phyloP scores from a whole-genome alignment of 164 flowering plant species.

The Platanus orientalis region DNA sequence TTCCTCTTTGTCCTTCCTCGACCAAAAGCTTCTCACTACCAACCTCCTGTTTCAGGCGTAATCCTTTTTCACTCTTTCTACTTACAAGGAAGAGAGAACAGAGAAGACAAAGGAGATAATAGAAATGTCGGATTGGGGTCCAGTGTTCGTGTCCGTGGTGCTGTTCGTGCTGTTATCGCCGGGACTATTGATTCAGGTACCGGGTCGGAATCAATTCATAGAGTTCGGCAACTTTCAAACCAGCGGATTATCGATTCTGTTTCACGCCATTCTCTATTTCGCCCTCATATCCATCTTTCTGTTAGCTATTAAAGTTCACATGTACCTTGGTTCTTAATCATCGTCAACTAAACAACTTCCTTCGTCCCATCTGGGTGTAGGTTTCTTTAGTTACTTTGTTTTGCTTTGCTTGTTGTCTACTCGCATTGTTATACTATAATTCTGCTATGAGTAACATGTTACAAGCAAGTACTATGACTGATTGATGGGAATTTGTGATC shows the following conservation, averaged over 20 bases:
- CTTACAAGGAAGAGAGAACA: not conserved
- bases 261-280: constrained; percentile 25
- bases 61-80: too few relatives aligned
- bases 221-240: constrained; percentile 33
- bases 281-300: constrained; percentile 20
- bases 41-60: too few relatives aligned
- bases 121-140: constrained; percentile 39
- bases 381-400: not conserved
- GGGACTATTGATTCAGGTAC: constrained; percentile 23
- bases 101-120: not conserved
- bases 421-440: not conserved
- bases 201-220: constrained; percentile 16
- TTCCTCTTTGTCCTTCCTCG: too few relatives aligned
- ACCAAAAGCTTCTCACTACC: too few relatives aligned
- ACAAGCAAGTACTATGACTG: too few relatives aligned
- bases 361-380: not conserved
- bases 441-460: too few relatives aligned
- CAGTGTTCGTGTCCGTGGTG: constrained; percentile 31
- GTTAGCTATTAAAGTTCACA: constrained; percentile 34
- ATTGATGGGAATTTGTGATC: too few relatives aligned
- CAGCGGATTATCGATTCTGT: constrained; percentile 25
- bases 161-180: constrained; percentile 29
- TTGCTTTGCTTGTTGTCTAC: not conserved
- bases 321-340: constrained; percentile 36
- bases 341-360: too few relatives aligned